Conservation (phyloP, 1,284 basidiomycete species). For the Ceratobasidium sp. region DNA sequence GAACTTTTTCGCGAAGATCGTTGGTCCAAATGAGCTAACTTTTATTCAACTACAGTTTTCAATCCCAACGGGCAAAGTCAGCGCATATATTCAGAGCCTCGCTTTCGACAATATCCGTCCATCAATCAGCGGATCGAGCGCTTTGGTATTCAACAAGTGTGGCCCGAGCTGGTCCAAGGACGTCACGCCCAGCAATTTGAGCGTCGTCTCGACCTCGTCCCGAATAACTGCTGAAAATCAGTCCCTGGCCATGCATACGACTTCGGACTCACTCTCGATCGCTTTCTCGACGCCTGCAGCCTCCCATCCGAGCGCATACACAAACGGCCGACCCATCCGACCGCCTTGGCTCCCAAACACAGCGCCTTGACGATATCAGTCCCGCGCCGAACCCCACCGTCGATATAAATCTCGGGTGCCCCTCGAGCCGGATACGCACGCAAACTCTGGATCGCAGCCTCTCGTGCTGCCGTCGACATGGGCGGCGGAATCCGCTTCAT, state of each 20-base stretch:
- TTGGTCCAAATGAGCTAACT: too few species aligned
- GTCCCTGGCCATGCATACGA: neutral
- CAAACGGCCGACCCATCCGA: constrained; percentile 53
- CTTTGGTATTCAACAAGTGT: constrained; percentile 32
- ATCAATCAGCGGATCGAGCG: constrained; percentile 13
- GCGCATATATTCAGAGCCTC: neutral
- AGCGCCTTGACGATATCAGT: constrained; percentile 56
- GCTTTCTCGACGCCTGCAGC: constrained; percentile 53
- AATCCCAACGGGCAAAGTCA: too few species aligned
- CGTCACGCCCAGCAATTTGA: constrained; percentile 57
- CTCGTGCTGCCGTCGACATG: constrained; percentile 13
- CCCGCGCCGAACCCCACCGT: constrained; percentile 55
- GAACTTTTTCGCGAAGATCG: too few species aligned
- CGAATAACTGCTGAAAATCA: constrained; percentile 49
- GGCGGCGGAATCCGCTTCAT: constrained; percentile 21
- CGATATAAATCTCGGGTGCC: constrained; percentile 47
- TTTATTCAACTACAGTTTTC: too few species aligned
- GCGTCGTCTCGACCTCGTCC: constrained; percentile 57
- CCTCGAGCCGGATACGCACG: constrained; percentile 19
- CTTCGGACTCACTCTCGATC: constrained; percentile 51
- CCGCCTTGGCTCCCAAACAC: constrained; percentile 55
- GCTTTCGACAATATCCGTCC: neutral
- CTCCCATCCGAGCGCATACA: constrained; percentile 50
- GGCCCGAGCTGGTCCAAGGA: constrained; percentile 47
- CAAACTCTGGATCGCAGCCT: constrained; percentile 7